Evolutionary conservation across 2,329 filamentous ascomycete species (phyloP), one percentile per base, ranked within the genome.

Genomic region (Xylariaceae sp.): DNA sequence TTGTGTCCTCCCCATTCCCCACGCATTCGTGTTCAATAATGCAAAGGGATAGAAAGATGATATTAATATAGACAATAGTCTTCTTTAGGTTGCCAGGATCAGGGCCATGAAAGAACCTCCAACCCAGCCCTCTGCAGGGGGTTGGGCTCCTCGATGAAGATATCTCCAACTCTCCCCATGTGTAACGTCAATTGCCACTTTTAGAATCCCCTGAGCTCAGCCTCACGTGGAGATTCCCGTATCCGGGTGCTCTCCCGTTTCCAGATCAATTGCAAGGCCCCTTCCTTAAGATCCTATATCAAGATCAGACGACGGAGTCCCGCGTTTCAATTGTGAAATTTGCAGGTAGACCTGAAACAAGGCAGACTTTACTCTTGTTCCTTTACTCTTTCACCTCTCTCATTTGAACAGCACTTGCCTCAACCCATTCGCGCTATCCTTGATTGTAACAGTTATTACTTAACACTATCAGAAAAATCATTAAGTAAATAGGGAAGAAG

Each of bases 281-380:
- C n/a, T 41, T 7, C 26, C 17, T 26, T 55, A 34, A 51, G 28
- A 50, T 54, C 45, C 49, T 54, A 16, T 21, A 16, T 24, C 21
- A 46, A 49, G 40, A 43, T 28, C 31, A 37, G 23, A 44, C 31
- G 34, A 28, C 37, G 29, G 23, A 41, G 37, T n/a, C n/a, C 29
- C 31, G 53, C 23, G 51, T 60, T 53, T 60, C 57, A 52, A 60
- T 39, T 37, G 31, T 34, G 45, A 39, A 45, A 16, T 21, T 47
- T 16, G 26, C 47, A 28, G 26, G 19, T 48, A 55, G 11, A 52
- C 29, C 52, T 59, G 52, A 52, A 59, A 56, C 52, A 41, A 44
- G 47, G 46, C 44, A 46, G 41, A 46, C 17, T 28, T 3, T 39
- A 8, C 21, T 34, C 19, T 24, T 7, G 24, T 33, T 40, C 16